phyloP scores from a whole-genome alignment of 371 early-diverging fungal species.

The Actinomucor elegans region DNA sequence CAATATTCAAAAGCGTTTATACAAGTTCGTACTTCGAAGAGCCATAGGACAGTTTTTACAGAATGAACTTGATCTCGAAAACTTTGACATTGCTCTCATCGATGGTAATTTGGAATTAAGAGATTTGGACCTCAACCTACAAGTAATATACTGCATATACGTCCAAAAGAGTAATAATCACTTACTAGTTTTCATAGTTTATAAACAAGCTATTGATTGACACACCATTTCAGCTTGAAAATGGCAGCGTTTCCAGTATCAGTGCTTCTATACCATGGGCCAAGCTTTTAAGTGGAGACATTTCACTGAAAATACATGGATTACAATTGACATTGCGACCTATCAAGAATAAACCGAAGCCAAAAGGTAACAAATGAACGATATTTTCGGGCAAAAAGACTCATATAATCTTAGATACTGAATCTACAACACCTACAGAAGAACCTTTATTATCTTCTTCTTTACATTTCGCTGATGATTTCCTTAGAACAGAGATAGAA shows the following conservation, averaged over 20 bases:
- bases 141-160: no score
- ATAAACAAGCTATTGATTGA: constrained; percentile 69
- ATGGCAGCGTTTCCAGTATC: constrained; percentile 72
- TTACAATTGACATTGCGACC: constrained; percentile 61
- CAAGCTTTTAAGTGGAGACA: constrained; percentile 78
- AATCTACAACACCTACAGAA: constrained; percentile 19
- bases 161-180: no score
- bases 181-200: background rate
- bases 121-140: constrained; percentile 76
- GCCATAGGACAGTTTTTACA: constrained; percentile 86
- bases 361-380: constrained; percentile 8
- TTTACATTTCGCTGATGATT: constrained; percentile 85
- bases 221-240: constrained; percentile 67
- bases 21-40: constrained; percentile 80
- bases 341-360: constrained; percentile 42
- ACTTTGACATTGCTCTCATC: constrained; percentile 86
- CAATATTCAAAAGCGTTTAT: constrained; percentile 81
- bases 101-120: constrained; percentile 78
- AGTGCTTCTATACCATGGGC: constrained; percentile 82
- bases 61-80: constrained; percentile 76
- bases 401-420: background rate
- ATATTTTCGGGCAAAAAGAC: background rate
- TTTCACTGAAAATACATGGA: constrained; percentile 74
- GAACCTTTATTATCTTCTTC: constrained; percentile 80
- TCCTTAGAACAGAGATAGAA: constrained; percentile 67